Conservation (phyloP, 257 asterid species). For the Forsythia viridissima region DNA sequence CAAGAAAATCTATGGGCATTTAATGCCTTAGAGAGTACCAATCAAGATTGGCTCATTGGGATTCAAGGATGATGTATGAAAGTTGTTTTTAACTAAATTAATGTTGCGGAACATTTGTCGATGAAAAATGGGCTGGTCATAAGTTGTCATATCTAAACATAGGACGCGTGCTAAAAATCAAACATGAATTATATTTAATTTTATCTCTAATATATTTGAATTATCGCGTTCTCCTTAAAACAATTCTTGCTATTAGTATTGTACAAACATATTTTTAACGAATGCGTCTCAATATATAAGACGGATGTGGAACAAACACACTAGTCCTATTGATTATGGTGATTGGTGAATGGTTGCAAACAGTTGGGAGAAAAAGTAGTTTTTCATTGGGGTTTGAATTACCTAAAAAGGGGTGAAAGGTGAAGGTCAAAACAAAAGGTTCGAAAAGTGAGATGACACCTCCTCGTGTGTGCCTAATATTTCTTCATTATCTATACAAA, state of each 20-base stretch:
- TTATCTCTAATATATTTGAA: no score
- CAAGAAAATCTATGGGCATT: conserved; percentile 32
- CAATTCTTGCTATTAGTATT: no score
- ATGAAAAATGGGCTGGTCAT: conserved; percentile 18
- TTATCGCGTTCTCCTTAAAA: no score
- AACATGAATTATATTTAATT: no score
- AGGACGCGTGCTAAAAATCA: no score
- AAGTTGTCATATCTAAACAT: background rate
- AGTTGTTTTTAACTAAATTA: background rate
- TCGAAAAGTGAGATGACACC: conserved; percentile 20
- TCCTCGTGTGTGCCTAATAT: conserved; percentile 30
- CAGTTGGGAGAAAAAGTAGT: conserved; percentile 20
- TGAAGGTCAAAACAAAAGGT: conserved; percentile 56
- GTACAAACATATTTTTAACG: no score
- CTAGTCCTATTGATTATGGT: background rate
- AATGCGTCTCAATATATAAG: background rate
- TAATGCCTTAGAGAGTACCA: conserved; percentile 29
- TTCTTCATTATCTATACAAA: conserved; percentile 15
- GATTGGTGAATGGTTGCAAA: conserved; percentile 26
- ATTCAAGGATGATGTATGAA: no score
- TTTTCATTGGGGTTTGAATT: conserved; percentile 15
- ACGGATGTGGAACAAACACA: background rate
- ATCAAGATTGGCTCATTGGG: no score
- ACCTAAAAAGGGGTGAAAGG: conserved; percentile 89
- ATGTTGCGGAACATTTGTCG: background rate